Evolutionary conservation across 106 monocot genomes (phyloP).

Genomic region (Dactylorhiza incarnata): DNA sequence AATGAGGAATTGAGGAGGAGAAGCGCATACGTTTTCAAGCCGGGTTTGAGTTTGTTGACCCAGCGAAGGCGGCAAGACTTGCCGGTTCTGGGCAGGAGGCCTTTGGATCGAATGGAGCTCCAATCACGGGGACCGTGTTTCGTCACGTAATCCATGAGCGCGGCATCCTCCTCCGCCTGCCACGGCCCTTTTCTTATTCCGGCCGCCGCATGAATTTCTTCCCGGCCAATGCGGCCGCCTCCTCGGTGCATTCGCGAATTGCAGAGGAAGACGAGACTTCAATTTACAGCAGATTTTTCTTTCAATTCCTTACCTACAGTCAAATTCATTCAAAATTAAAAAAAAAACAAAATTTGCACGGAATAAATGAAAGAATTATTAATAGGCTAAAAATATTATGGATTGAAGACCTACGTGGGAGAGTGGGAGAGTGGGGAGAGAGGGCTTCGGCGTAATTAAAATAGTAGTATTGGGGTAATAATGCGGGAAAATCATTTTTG

Average conservation of each 20-base stretch:
- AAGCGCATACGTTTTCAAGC: conserved; percentile 55
- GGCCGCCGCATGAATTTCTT: neutral
- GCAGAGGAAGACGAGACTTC: too few relatives aligned
- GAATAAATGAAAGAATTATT: too few relatives aligned
- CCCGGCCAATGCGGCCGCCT: neutral
- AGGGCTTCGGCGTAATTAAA: too few relatives aligned
- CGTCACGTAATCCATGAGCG: conserved; percentile 55
- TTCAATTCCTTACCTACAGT: too few relatives aligned
- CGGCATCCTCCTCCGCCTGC: conserved; percentile 66
- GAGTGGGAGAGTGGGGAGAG: too few relatives aligned
- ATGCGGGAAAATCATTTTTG: too few relatives aligned
- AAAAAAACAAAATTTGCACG: too few relatives aligned
- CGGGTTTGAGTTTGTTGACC: conserved; percentile 87
- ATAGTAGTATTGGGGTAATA: too few relatives aligned
- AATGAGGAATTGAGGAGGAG: neutral
- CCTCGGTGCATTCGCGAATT: neutral
- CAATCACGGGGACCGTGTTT: conserved; percentile 62
- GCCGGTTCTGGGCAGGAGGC: conserved; percentile 65
- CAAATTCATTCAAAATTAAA: too few relatives aligned
- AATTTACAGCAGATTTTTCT: too few relatives aligned
- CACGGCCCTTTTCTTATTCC: conserved; percentile 62
- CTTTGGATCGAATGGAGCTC: conserved; percentile 95
- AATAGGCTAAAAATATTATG: too few relatives aligned
- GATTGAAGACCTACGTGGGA: too few relatives aligned
- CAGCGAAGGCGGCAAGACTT: conserved; percentile 92